These are phyloP conservation scores for Hysterium pulicare DNA, from an alignment of 2,329 filamentous ascomycete species.

Conservation along the genomic window DNA sequence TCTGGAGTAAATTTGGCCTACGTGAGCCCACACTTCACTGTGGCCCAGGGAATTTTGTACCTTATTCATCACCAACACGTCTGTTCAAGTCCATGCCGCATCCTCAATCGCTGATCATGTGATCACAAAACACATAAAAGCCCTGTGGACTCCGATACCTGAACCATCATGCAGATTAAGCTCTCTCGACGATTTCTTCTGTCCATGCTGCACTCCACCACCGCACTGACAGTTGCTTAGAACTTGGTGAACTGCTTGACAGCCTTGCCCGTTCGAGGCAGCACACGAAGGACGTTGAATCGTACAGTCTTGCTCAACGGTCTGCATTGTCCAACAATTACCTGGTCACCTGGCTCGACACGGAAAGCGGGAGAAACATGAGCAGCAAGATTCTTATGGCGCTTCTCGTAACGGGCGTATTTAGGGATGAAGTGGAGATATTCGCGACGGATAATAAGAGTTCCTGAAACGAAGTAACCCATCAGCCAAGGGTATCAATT, in stretches of 20 bases:
- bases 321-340: constrained; percentile 99
- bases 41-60: background rate
- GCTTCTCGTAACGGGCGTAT: constrained; percentile 99
- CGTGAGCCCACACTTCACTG: background rate
- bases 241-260: constrained; percentile 99
- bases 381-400: constrained; percentile 99
- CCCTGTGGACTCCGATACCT: background rate
- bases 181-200: background rate
- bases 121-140: background rate
- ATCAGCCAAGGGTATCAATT: background rate
- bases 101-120: background rate
- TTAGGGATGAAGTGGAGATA: constrained; percentile 99
- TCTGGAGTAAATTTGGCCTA: too few species aligned
- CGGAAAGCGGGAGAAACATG: constrained; percentile 99
- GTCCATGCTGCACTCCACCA: background rate
- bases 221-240: constrained; percentile 53
- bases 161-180: background rate
- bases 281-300: constrained; percentile 99
- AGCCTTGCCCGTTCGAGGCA: constrained; percentile 93
- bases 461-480: constrained; percentile 40
- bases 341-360: constrained; percentile 99
- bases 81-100: background rate
- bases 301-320: constrained; percentile 99
- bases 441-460: constrained; percentile 97
- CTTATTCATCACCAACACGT: background rate